These are phyloP conservation scores for Dovyalis caffra DNA, from an alignment of 345 rosid genomes.

Conservation along the genomic window DNA sequence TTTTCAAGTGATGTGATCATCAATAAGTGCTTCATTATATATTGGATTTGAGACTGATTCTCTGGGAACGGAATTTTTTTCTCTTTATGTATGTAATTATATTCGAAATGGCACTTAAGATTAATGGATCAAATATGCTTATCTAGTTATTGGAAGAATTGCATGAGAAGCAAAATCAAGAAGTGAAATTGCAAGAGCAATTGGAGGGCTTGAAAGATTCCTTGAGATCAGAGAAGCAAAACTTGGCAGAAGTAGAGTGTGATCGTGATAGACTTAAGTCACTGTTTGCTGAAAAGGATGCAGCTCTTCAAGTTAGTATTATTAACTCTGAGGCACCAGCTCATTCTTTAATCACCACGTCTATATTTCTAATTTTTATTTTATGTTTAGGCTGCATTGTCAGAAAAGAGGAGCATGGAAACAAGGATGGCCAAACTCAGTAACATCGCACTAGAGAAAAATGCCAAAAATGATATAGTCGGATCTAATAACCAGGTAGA, in stretches of 20 bases:
- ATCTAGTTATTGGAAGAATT: conserved; percentile 68
- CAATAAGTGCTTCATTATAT: background rate
- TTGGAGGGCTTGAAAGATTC: conserved; percentile 54
- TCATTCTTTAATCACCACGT: background rate
- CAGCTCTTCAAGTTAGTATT: conserved; percentile 58
- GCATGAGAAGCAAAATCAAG: conserved; percentile 62
- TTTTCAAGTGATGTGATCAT: background rate
- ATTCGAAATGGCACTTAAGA: background rate
- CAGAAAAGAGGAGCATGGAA: conserved; percentile 65
- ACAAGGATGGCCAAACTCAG: conserved; percentile 46
- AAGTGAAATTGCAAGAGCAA: conserved; percentile 62
- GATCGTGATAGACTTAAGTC: conserved; percentile 61
- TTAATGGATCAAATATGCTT: conserved; percentile 18
- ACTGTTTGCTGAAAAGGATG: conserved; percentile 62
- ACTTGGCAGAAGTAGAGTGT: conserved; percentile 40
- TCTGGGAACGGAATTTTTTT: no score
- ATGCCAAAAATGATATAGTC: conserved; percentile 38
- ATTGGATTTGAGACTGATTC: background rate
- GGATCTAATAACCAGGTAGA: conserved; percentile 61
- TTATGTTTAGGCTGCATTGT: conserved; percentile 48
- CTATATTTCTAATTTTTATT: conserved; percentile 3
- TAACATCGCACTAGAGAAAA: conserved; percentile 39
- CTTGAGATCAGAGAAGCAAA: conserved; percentile 65
- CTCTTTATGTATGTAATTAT: background rate
- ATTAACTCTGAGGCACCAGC: conserved; percentile 9